Base-by-base conservation (phyloP, 306 rosid species). In the Fragaria vesca region DNA sequence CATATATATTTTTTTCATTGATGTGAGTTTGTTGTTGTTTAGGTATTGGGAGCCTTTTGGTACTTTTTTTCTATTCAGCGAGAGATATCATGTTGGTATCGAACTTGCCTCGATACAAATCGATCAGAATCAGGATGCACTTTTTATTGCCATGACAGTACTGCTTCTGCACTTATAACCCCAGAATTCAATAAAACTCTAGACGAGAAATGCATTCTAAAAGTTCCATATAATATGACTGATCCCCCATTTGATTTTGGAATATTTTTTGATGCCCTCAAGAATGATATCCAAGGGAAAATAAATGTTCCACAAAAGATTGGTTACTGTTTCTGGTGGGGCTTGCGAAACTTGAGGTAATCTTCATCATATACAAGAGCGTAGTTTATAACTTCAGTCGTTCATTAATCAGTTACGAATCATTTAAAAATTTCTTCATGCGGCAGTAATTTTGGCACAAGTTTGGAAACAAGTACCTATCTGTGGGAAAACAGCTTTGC, bases 31-130 rank as follows among this genome's bases (percentile, higher is more conserved):
- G 8, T 8, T 62, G 30, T 79, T 40, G 32, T 13, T 47, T 4
- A 60, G 84, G 73, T 50, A 18, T 28, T 81, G 32, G 80, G 77
- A 81, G 84, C 77, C 12, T 69, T 81, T 20, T 76, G 81, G 81
- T 81, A 81, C 81, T 28, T 81, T 13, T 76, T 76, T 43, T 70
- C 84, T 1, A 52, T 71, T 50, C 68, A 63, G 40, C 75, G 82
- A 34, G 68, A 13, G 30, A 68, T 40, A 63, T 47, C 67, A 50
- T 79, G 78, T 47, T 70, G 79, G 84, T 76, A 71, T 36, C 15
- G 7, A 18, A 4, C 21, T 16, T 50, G 55, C 20, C 3, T 50
- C 0, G 1, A 13, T 1, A 12, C 50, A 46, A 16, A 50, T 4
- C 6, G 38, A 36, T 36, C 20, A 50, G 4, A 3, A 50, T 16